These are phyloP conservation scores for Herpetomonas muscarum DNA, from an alignment of 208 protist genomes.

Conservation along the genomic window DNA sequence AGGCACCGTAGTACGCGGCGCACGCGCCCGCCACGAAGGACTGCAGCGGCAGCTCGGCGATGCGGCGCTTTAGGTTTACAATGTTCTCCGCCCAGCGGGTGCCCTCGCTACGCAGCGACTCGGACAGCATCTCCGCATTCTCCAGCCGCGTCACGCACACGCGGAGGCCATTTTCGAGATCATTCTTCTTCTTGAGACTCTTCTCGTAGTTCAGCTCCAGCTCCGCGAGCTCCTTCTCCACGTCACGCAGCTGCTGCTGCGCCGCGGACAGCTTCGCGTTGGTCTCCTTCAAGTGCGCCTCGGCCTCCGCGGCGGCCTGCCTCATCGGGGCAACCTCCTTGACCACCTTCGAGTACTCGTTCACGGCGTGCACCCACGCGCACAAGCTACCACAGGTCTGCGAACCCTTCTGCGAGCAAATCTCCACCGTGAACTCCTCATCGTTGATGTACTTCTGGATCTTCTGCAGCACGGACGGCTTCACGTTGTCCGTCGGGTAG, in stretches of 20 bases:
- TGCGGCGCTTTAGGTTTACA: conserved; percentile 45
- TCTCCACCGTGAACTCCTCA: conserved; percentile 94
- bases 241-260: conserved; percentile 83
- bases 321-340: conserved; percentile 95
- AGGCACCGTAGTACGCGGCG: conserved; percentile 94
- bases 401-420: conserved; percentile 89
- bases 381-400: conserved; percentile 95
- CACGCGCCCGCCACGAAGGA: conserved; percentile 94
- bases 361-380: conserved; percentile 95
- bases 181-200: conserved; percentile 86
- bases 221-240: conserved; percentile 89
- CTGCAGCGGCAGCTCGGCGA: conserved; percentile 89
- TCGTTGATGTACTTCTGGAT: conserved; percentile 93
- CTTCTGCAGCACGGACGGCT: conserved; percentile 80
- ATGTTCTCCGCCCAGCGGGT: conserved; percentile 94
- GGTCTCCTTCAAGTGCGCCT: conserved; percentile 82
- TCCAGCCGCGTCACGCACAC: conserved; percentile 86
- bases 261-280: conserved; percentile 87
- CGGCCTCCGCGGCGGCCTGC: conserved; percentile 84
- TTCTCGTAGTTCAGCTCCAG: conserved; percentile 88
- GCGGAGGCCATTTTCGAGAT: conserved; percentile 84
- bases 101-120: conserved; percentile 91
- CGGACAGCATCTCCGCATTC: conserved; percentile 94
- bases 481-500: conserved; percentile 96
- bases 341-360: conserved; percentile 94